These are phyloP conservation scores for Inga laurina DNA, from an alignment of 306 rosid species.

Conservation along the genomic window DNA sequence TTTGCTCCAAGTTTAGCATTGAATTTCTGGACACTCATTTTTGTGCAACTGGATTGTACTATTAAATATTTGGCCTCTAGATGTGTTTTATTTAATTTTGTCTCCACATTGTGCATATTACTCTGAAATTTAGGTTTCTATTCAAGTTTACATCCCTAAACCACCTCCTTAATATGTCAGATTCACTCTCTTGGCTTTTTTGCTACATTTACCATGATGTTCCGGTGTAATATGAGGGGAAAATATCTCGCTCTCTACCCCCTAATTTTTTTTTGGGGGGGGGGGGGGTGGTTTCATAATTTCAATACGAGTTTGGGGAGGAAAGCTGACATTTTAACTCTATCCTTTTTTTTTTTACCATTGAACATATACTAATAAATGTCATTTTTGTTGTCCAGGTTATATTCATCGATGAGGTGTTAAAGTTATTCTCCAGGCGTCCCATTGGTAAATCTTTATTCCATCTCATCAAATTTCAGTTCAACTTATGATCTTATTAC, in stretches of 20 bases:
- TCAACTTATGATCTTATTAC: not conserved
- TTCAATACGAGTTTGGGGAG: not conserved
- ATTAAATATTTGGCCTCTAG: not conserved
- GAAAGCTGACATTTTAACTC: not conserved
- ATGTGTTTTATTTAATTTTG: not conserved
- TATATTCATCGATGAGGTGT: constrained; percentile 85
- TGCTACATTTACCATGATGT: not conserved
- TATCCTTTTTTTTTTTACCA: not conserved
- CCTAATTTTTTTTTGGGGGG: not conserved
- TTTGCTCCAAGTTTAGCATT: not conserved
- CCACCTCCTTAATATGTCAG: not conserved
- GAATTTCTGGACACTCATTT: not conserved
- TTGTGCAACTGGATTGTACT: not conserved
- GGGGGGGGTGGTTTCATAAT: not conserved
- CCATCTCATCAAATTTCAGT: constrained; percentile 30
- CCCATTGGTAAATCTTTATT: constrained; percentile 55
- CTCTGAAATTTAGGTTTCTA: not conserved
- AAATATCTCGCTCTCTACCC: not conserved
- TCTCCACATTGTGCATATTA: not conserved
- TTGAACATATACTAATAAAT: constrained; percentile 17
- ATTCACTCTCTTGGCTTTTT: not conserved
- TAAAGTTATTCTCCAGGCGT: constrained; percentile 89
- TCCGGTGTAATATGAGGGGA: not conserved
- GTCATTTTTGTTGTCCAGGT: constrained; percentile 50
- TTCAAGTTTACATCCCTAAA: not conserved